Percentiles rank a stretch among this genome's conserved stretches.
Evolutionary conservation across 2,329 filamentous ascomycete genomes (phyloP).

Genomic region (Aciculosporium take): DNA sequence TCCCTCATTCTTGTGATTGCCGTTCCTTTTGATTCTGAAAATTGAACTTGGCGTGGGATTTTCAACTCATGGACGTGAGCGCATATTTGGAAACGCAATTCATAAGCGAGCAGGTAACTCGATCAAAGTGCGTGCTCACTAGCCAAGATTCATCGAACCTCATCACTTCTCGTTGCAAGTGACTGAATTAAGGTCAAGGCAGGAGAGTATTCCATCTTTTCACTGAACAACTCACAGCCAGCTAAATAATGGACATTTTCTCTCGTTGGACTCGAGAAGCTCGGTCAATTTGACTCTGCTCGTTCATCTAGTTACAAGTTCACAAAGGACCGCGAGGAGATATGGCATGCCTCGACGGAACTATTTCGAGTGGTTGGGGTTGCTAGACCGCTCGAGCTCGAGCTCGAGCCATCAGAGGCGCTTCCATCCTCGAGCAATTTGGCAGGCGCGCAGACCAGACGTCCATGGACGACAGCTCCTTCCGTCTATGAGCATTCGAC

Average conservation of each 20-base stretch:
- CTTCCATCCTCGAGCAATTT: too few species aligned
- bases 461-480: too few species aligned
- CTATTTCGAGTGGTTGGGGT: not conserved
- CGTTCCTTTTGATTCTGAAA: conserved; percentile 20
- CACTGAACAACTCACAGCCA: conserved; percentile 22
- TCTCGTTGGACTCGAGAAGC: conserved; percentile 19
- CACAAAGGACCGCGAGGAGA: too few species aligned
- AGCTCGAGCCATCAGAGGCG: too few species aligned
- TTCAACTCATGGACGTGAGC: conserved; percentile 17
- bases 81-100: not conserved
- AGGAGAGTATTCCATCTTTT: too few species aligned
- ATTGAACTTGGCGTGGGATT: conserved; percentile 17
- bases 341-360: not conserved
- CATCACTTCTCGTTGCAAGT: conserved; percentile 26
- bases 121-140: conserved; percentile 2
- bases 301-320: too few species aligned
- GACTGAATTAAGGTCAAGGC: conserved; percentile 14
- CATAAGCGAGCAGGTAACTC: too few species aligned
- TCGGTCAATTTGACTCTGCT: conserved; percentile 22
- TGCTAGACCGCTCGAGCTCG: not conserved
- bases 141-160: conserved; percentile 30
- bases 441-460: too few species aligned
- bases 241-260: conserved; percentile 23
- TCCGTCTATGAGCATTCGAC: too few species aligned
- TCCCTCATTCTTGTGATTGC: conserved; percentile 22